Base-by-base conservation (phyloP, 495 filamentous ascomycete species). In the Monascus purpureus region DNA sequence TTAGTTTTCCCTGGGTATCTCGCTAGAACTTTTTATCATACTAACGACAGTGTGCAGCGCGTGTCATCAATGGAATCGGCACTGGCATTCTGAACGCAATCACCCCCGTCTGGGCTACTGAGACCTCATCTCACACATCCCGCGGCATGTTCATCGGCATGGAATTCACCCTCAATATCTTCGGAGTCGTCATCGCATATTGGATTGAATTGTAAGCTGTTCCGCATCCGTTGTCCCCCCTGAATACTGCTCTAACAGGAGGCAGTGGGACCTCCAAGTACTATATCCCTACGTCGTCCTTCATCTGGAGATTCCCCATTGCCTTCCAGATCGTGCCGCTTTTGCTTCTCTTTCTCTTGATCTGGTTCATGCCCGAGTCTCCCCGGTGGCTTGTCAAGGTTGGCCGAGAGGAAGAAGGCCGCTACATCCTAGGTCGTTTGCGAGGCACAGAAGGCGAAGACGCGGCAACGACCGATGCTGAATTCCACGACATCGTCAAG, bases 81-180 rank as follows among this genome's bases (percentile, higher is more conserved):
- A 81, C 76, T n/a, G 77, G 77, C 24, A 73, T 80, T 29, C 45
- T 82, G 16, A 81, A 78, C 38, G 72, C 74, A 11, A 77, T 82
- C 31, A 66, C 75, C n/a, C 77, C 77, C 1, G 77, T 80, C 19
- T 80, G 74, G 64, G 74, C 75, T 13, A 77, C 77, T 4, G 77
- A 81, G 47, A 76, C 70, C 1, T 70, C 73, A 6, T 69, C 71
- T 25, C 75, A 81, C 37, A 80, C 67, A 4, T 77, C 72, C 2
- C 68, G 78, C 27, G 78, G 78, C 3, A 65, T 77, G 29, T 81
- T 80, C 41, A 70, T 82, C 34, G 70, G 76, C 3, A 80, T 80
- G 33, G 77, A 82, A 40, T 80, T 83, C 40, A 80, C 75, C 0
- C 43, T 80, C 9, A 82, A 82, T 41, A 81, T 81, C 37, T 75